Evolutionary conservation across 495 filamentous ascomycete species (phyloP).

Genomic region (Penicillium cosmopolitanum): DNA sequence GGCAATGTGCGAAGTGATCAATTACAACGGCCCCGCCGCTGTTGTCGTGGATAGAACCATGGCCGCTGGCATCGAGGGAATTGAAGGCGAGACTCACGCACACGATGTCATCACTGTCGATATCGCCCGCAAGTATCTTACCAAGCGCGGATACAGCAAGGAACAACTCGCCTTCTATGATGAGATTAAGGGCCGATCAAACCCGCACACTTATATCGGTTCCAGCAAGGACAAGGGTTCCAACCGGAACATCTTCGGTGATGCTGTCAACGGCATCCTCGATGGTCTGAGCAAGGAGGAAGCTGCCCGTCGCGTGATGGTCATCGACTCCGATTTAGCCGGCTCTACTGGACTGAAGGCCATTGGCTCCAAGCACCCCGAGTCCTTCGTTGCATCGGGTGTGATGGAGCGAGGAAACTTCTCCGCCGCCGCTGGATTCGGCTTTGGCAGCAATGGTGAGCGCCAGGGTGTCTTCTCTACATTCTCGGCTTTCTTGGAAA

Average conservation of each 20-base stretch:
- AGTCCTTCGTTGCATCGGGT: conserved; percentile 40
- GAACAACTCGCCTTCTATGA: conserved; percentile 44
- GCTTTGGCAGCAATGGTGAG: conserved; percentile 42
- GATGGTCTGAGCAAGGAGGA: conserved; percentile 43
- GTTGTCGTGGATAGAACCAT: conserved; percentile 41
- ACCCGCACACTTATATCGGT: conserved; percentile 40
- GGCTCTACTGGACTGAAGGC: conserved; percentile 46
- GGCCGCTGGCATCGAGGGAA: conserved; percentile 40
- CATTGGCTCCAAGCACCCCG: conserved; percentile 38
- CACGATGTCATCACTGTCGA: conserved; percentile 46
- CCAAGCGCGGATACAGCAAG: conserved; percentile 39
- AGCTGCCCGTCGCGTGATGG: conserved; percentile 44
- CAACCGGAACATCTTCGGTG: conserved; percentile 44
- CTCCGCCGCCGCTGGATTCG: conserved; percentile 44
- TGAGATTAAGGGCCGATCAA: conserved; percentile 40
- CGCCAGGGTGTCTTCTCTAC: conserved; percentile 48
- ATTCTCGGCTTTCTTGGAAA: conserved; percentile 47
- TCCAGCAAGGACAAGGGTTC: conserved; percentile 39
- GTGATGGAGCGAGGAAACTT: conserved; percentile 50
- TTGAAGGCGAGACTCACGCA: conserved; percentile 40
- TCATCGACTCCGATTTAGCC: conserved; percentile 46
- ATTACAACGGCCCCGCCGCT: conserved; percentile 38
- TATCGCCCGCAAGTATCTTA: conserved; percentile 44
- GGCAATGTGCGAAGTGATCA: conserved; percentile 38
- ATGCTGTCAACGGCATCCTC: conserved; percentile 43